A percentile compares a stretch with the other conserved stretches of the same genome.
Conservation (phyloP, 352 stramenopile genomes). For the Phytophthora fragariaefolia region DNA sequence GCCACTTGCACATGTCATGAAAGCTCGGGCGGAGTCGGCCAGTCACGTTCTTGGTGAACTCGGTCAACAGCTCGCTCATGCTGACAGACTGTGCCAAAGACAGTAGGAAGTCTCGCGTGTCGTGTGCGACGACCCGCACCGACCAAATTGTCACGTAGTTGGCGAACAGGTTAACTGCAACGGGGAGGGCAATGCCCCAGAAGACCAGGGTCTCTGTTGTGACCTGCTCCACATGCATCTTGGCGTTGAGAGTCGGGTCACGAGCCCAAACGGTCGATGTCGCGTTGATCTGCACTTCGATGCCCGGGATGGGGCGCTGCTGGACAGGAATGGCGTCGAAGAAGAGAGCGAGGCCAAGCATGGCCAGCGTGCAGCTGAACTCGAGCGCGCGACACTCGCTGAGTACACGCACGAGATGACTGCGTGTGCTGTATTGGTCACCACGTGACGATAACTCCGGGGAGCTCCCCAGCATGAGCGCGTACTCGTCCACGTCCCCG, state of each 20-base stretch:
- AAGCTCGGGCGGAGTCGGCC: conserved; percentile 76
- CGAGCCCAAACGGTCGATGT: conserved; percentile 51
- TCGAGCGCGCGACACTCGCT: conserved; percentile 57
- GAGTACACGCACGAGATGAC: conserved; percentile 6
- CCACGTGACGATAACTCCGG: conserved; percentile 10
- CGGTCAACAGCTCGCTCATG: conserved; percentile 62
- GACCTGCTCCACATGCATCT: conserved; percentile 55
- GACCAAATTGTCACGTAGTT: conserved; percentile 57
- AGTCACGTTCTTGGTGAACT: conserved; percentile 77
- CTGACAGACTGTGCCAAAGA: conserved; percentile 55
- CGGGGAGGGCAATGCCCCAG: conserved; percentile 37
- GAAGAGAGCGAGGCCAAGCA: conserved; percentile 54
- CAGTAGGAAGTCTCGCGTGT: conserved; percentile 78
- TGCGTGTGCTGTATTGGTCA: not conserved
- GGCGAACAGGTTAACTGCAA: conserved; percentile 59
- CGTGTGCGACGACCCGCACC: conserved; percentile 56
- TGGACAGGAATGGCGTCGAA: conserved; percentile 59
- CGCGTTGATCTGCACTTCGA: conserved; percentile 51
- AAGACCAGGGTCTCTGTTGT: conserved; percentile 50
- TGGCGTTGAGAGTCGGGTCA: conserved; percentile 57
- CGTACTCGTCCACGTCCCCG: conserved; percentile 36
- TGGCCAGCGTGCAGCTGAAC: conserved; percentile 56
- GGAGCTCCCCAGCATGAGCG: conserved; percentile 27
- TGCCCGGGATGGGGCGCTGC: conserved; percentile 50
- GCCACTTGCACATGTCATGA: conserved; percentile 82